Evolutionary conservation across 1,139 yeast species (phyloP), one percentile per base, ranked within the genome.

Genomic region (Debaryomycetaceae sp.): DNA sequence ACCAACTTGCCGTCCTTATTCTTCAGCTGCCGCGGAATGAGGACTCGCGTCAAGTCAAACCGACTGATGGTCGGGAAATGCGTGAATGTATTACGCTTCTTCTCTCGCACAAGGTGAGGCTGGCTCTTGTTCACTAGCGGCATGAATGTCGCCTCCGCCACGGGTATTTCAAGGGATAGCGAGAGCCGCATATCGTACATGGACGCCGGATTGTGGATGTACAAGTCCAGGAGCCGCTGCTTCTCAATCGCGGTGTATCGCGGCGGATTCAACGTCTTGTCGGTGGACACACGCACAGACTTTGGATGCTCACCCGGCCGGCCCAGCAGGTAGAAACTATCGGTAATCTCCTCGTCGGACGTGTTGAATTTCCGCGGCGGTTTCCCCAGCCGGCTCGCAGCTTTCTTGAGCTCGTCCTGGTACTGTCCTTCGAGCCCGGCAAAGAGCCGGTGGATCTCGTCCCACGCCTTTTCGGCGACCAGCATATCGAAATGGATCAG

Each of bases 181-280:
- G 93, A 76, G 24, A 86, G 58, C 42, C 94, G 65, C 38, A 79
- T 62, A 49, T 86, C 96, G 46, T 77, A 77, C 54, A 77, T 64
- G 16, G 82, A 73, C 36, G 82, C 78, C 2, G 95, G 95, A 32
- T 80, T 71, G 45, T 72, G 76, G 21, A 86, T 62, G 45, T 73
- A 70, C 34, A 86, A 53, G 47, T 81, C 86, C 3, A 82, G 71
- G 7, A 85, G 56, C 32, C 90, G 65, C 38, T 72, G 71, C 47
- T 86, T 86, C 37, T 76, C 74, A 30, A 86, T 79, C 25, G 79
- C 80, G 21, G 73, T 73, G 28, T 73, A 68, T 39, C 90, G 61
- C 10, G 79, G 78, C 1, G 90, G 81, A 30, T 62, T 64, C 26
- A 71, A 59, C 25, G 45, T 37, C 35, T 64, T 63, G 48, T 80